Evolutionary conservation across 306 rosid species (phyloP), one percentile per base, ranked within the genome.

Genomic region (Quercus dentata): DNA sequence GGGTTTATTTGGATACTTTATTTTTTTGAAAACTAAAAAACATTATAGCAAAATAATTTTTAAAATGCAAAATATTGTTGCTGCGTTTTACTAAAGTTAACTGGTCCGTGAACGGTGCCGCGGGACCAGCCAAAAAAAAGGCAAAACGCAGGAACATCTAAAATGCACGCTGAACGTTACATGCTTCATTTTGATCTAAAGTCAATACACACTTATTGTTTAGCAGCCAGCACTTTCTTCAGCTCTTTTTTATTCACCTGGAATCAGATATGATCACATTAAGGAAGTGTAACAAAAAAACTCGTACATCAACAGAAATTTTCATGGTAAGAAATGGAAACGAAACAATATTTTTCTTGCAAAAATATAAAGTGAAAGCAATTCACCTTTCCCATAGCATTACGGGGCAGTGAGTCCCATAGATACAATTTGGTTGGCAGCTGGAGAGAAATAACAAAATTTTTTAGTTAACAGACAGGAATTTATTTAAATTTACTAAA

Each of bases 301-400:
- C 23, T 20, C 6, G 3, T n/a, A 35, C 25, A 15, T 30, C 17
- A 57, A 27, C 54, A 80, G 52, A 74, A 21, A 27, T 18, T 7
- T 25, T 76, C 5, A 82, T 56, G 15, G 31, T 67, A 46, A 81
- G 61, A 38, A 5, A 69, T 62, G 4, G 10, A 46, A 67, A 59
- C 18, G 8, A 4, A 15, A 11, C 27, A 49, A 15, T 12, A 8
- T 38, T 56, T 54, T 17, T 33, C 51, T 58, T 33, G 56, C 6
- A 78, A 64, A 11, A 11, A 18, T 68, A 59, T 49, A 52, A 46
- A 62, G 44, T 30, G 31, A 77, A 57, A 58, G 86, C 19, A 63
- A 78, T 65, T 67, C 78, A 89, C 99, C 98, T 95, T 95, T 71
- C 99, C 98, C 99, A 95, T 92, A n/a, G 99, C 98, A 81, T 95